Evolutionary conservation across 148 eudicot species (phyloP), one percentile per base, ranked within the genome.

Genomic region (Spergularia marina): DNA sequence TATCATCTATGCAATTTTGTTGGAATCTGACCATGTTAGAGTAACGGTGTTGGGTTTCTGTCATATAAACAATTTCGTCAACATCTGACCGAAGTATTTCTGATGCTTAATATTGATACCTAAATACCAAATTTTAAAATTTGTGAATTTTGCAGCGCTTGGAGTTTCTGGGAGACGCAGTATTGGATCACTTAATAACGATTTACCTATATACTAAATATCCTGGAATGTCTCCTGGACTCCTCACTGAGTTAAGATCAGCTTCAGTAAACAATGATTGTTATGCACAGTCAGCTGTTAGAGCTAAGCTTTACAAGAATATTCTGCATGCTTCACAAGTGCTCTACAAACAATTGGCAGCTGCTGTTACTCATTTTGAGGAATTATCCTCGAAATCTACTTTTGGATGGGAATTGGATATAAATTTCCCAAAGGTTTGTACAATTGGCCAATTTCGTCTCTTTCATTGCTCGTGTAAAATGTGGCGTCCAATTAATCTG

Each of bases 231-330:
- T 86, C 98, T 17, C 98, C 98, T 25, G 96, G 97, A 1, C 73
- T 87, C 36, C 77, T 94, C 44, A 94, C 98, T 17, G 96, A 91
- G 77, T 81, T 94, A 34, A 87, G 98, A 72, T 94, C 98, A 0
- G 96, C 97, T 11, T 90, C 97, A 23, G 98, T 94, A 12, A 94
- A 90, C 62, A 94, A 94, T 68, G 90, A 91, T 54, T 89, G 93
- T 72, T 94, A 90, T 67, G 91, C 96, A 11, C 82, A 63, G 66
- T 83, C 88, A 65, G 86, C 91, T 8, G 59, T 91, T 0, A 85
- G 82, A 64, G 85, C 80, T 41, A 83, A 80, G 54, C 73, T 94
- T 52, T 86, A 91, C 76, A 86, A 85, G 65, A 91, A 94, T 70
- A 82, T 94, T 65, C 91, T 89, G 41, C 91, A 94, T 81, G 88